Conservation (phyloP, 225 moss, liverwort and hornwort genomes). For the Marchantia paleacea region DNA sequence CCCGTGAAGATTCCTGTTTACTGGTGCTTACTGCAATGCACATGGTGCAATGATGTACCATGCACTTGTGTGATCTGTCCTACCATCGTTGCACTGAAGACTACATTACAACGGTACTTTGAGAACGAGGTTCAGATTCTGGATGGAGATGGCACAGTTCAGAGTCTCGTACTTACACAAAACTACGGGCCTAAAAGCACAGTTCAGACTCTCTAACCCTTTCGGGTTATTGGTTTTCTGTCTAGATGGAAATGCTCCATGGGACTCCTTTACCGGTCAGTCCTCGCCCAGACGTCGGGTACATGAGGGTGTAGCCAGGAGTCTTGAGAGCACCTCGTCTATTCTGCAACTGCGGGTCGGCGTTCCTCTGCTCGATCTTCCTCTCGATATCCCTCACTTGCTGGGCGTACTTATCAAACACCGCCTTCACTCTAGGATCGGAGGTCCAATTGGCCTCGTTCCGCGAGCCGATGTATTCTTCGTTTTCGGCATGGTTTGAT, state of each 20-base stretch:
- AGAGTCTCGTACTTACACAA: too few species aligned
- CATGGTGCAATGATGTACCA: too few species aligned
- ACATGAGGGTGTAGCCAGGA: conserved; percentile 2
- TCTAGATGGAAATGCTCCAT: background rate
- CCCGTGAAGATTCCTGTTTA: too few species aligned
- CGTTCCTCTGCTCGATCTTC: background rate
- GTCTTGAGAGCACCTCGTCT: background rate
- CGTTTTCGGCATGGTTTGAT: background rate
- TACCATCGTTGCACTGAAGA: too few species aligned
- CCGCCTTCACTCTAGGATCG: background rate
- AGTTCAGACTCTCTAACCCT: too few species aligned
- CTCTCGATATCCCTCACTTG: background rate
- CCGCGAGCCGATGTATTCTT: conserved; percentile 18
- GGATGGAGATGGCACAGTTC: too few species aligned
- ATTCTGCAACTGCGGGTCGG: background rate
- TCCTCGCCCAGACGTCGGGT: background rate
- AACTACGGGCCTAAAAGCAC: too few species aligned
- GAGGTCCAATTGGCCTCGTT: conserved; percentile 8
- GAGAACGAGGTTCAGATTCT: too few species aligned
- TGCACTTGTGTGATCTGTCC: too few species aligned
- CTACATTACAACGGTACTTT: too few species aligned
- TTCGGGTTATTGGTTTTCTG: too few species aligned
- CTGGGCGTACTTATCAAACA: background rate
- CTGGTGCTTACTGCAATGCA: too few species aligned
- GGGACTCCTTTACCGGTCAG: conserved; percentile 5